phyloP scores from a whole-genome alignment of 176 grass and related monocot genomes.

The Cocos nucifera region DNA sequence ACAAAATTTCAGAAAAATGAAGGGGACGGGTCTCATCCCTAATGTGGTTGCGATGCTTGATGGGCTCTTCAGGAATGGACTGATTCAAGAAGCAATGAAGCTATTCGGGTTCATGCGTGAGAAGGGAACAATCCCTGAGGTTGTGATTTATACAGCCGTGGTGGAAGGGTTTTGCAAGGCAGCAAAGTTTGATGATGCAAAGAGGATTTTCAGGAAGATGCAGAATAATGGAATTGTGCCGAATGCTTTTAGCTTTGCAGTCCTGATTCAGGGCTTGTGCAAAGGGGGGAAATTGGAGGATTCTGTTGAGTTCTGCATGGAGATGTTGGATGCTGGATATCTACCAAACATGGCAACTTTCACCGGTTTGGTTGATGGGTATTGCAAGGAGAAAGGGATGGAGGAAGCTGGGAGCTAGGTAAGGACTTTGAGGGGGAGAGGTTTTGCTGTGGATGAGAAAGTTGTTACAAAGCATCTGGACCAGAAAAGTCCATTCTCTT shows the following conservation, averaged over 20 bases:
- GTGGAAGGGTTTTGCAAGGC: slow-evolving; percentile 82
- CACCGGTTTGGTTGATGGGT: slow-evolving; percentile 49
- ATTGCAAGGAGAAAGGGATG: slow-evolving; percentile 49
- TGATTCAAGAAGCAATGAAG: slow-evolving; percentile 91
- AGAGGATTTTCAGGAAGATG: slow-evolving; percentile 82
- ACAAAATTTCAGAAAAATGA: slow-evolving; percentile 81
- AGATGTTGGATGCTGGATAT: slow-evolving; percentile 77
- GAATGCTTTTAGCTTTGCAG: slow-evolving; percentile 63
- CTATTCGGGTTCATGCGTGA: slow-evolving; percentile 85
- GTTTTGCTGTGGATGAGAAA: slow-evolving; percentile 71
- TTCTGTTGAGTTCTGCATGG: slow-evolving; percentile 45
- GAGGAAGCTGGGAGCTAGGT: slow-evolving; percentile 52
- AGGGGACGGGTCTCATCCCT: slow-evolving; percentile 68
- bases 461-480: slow-evolving; percentile 76
- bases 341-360: slow-evolving; percentile 46
- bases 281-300: slow-evolving; percentile 47
- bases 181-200: slow-evolving; percentile 51
- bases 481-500: slow-evolving; percentile 76
- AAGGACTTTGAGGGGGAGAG: slow-evolving; percentile 61
- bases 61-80: slow-evolving; percentile 70
- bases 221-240: slow-evolving; percentile 74
- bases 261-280: slow-evolving; percentile 55
- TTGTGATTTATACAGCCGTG: slow-evolving; percentile 85
- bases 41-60: slow-evolving; percentile 94
- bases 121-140: slow-evolving; percentile 81